Conservation (phyloP, 331 rosid species). For the Pyracantha coccinea region DNA sequence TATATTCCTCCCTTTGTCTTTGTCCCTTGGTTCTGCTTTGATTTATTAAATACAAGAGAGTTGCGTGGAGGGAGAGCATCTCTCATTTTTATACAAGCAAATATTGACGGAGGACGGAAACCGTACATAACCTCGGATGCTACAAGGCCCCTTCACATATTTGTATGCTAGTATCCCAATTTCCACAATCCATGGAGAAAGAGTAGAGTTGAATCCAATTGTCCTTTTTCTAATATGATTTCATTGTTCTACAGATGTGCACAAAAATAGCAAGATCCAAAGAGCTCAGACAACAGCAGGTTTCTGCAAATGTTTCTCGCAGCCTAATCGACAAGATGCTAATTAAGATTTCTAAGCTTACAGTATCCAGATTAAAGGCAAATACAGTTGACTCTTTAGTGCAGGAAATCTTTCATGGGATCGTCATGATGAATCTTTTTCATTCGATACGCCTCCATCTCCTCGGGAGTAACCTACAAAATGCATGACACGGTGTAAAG, state of each 20-base stretch:
- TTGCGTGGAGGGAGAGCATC: no score
- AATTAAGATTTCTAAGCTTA: background rate
- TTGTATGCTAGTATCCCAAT: background rate
- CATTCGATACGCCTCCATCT: conserved; percentile 35
- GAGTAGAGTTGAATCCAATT: background rate
- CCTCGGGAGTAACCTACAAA: conserved; percentile 33
- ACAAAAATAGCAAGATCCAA: background rate
- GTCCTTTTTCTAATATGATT: background rate
- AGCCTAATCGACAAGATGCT: background rate
- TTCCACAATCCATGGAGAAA: background rate
- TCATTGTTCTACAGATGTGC: background rate
- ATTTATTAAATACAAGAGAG: no score
- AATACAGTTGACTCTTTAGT: background rate
- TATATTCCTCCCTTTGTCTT: no score
- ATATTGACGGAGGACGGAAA: no score
- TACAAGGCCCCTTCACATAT: no score
- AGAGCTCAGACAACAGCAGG: background rate
- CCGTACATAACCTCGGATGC: no score
- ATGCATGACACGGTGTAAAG: background rate
- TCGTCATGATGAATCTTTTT: conserved; percentile 35
- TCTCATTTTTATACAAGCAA: no score
- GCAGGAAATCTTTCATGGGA: conserved; percentile 36
- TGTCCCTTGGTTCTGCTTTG: no score
- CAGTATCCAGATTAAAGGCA: background rate
- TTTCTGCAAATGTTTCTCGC: background rate